Conservation (phyloP, 192 early-diverging fungal species). For the Ramicandelaber brevisporus region DNA sequence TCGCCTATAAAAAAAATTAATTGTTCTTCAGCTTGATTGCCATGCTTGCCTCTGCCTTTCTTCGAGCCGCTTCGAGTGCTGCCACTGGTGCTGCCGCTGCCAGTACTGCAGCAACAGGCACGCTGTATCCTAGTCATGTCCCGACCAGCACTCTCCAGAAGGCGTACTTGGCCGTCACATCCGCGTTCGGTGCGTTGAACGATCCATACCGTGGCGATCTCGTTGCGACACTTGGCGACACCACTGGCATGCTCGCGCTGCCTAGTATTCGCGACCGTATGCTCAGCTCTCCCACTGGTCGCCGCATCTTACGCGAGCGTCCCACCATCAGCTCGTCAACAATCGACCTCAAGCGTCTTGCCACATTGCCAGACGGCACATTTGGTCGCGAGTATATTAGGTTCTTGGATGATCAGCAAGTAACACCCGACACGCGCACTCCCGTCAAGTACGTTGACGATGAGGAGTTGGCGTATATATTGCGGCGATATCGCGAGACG, state of each 20-base stretch:
- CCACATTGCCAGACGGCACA: slow-evolving; percentile 28
- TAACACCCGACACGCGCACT: slow-evolving; percentile 56
- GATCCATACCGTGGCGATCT: slow-evolving; percentile 37
- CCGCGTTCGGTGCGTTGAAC: slow-evolving; percentile 44
- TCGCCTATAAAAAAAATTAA: too few relatives aligned
- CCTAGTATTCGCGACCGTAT: slow-evolving; percentile 47
- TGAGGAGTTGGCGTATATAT: slow-evolving; percentile 79
- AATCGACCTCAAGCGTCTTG: slow-evolving; percentile 36
- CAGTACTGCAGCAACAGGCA: too few relatives aligned
- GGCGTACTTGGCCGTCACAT: slow-evolving; percentile 33
- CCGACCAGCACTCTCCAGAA: slow-evolving; percentile 38
- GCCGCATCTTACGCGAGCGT: slow-evolving; percentile 56
- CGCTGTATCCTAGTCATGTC: slow-evolving; percentile 30
- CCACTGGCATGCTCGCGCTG: slow-evolving; percentile 47
- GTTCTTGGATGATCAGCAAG: slow-evolving; percentile 52
- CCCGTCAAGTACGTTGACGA: slow-evolving; percentile 72
- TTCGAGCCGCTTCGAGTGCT: too few relatives aligned
- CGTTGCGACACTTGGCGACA: slow-evolving; percentile 48
- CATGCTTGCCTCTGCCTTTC: too few relatives aligned
- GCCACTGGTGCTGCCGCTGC: too few relatives aligned
- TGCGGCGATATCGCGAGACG: slow-evolving; percentile 76
- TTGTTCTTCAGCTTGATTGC: too few relatives aligned
- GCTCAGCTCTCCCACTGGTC: slow-evolving; percentile 43
- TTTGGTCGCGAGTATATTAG: slow-evolving; percentile 70
- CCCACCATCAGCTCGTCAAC: slow-evolving; percentile 48